Conservation (phyloP, 108 stramenopile genomes). For the Fragilariopsis cylindrus region DNA sequence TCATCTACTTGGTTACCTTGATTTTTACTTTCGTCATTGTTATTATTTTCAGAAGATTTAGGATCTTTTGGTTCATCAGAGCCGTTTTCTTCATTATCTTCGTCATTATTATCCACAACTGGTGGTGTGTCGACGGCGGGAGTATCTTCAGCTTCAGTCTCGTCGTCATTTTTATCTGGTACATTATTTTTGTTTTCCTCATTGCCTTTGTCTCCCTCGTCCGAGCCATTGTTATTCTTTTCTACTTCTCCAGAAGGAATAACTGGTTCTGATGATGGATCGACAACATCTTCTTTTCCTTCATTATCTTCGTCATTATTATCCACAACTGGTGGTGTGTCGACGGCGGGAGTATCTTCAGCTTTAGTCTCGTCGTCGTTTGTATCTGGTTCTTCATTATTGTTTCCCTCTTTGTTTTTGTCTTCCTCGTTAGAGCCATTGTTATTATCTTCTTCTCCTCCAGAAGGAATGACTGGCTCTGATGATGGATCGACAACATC, state of each 20-base stretch:
- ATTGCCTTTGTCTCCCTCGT: neutral
- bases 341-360: neutral
- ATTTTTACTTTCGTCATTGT: neutral
- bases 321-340: neutral
- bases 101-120: neutral
- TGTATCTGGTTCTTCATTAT: neutral
- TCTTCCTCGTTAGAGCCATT: neutral
- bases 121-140: neutral
- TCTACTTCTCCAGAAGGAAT: neutral
- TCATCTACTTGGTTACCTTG: neutral
- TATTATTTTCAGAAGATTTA: neutral
- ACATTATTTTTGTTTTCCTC: neutral
- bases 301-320: too few relatives aligned
- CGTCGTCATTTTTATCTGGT: neutral
- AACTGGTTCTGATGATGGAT: neutral
- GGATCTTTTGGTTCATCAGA: neutral
- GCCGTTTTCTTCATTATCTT: slow-evolving; percentile 9
- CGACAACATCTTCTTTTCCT: neutral
- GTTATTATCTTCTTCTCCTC: neutral
- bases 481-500: neutral
- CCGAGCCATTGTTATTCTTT: neutral
- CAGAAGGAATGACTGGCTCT: neutral
- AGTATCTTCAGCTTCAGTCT: slow-evolving; percentile 3
- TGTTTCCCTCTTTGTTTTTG: neutral
- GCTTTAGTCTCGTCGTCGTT: slow-evolving; percentile 1